These are phyloP conservation scores for Mycena leptocephala DNA, from an alignment of 768 basidiomycete species.

Conservation along the genomic window DNA sequence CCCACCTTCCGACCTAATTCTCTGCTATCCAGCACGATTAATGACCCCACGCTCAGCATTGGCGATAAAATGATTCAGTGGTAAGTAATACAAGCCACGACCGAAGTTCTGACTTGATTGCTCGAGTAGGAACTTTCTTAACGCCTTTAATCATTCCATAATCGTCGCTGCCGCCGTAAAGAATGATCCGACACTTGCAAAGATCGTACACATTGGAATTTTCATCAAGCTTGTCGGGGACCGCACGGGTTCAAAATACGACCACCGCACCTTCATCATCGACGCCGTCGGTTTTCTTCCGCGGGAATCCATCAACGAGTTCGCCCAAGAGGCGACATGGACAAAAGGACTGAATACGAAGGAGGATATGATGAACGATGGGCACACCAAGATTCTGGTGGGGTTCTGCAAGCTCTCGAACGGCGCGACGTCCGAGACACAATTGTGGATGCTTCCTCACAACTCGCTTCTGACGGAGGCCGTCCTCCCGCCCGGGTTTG, in stretches of 20 bases:
- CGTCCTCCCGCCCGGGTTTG: neutral
- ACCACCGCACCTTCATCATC: constrained; percentile 16
- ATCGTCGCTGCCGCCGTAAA: too few relatives aligned
- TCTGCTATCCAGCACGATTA: constrained; percentile 1
- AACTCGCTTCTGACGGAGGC: neutral
- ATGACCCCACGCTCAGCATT: neutral
- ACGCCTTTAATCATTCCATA: too few relatives aligned
- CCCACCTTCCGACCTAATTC: too few relatives aligned
- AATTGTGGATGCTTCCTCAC: neutral
- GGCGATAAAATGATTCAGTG: constrained; percentile 1
- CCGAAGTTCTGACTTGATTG: too few relatives aligned
- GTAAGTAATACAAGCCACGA: too few relatives aligned
- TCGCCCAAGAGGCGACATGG: neutral
- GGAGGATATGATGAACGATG: too few relatives aligned
- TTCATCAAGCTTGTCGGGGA: neutral
- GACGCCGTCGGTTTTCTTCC: neutral
- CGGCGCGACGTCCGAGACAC: neutral
- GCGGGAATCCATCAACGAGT: neutral
- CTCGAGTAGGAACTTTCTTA: too few relatives aligned
- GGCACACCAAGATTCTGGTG: neutral
- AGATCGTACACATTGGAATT: too few relatives aligned
- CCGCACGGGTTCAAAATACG: constrained; percentile 8
- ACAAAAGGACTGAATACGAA: neutral
- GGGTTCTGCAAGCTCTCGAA: neutral
- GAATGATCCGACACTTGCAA: too few relatives aligned